phyloP scores from a whole-genome alignment of 1,139 yeast genomes.

The Hemisphaericaspora xylanilytica region DNA sequence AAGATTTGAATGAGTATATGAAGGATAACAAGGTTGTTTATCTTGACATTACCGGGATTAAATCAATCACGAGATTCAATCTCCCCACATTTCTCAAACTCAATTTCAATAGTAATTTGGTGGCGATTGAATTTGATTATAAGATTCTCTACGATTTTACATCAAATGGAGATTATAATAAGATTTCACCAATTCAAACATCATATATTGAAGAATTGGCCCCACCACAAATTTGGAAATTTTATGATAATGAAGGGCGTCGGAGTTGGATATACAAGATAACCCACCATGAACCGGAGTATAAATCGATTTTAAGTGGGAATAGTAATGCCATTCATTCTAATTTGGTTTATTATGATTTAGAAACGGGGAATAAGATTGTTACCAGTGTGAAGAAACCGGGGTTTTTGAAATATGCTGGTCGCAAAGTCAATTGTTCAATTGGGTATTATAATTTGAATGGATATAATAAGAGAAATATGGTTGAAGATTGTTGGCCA shows the following conservation, averaged over 20 bases:
- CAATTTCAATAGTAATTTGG: slow-evolving; percentile 26
- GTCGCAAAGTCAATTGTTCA: slow-evolving; percentile 59
- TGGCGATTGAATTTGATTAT: slow-evolving; percentile 43
- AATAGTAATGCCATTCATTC: slow-evolving; percentile 13
- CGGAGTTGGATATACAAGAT: slow-evolving; percentile 78
- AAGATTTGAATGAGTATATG: slow-evolving; percentile 50
- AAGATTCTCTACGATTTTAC: slow-evolving; percentile 41
- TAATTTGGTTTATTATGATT: slow-evolving; percentile 54
- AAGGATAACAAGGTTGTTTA: slow-evolving; percentile 26
- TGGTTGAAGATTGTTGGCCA: slow-evolving; percentile 58
- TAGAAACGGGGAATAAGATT: slow-evolving; percentile 64
- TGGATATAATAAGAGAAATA: slow-evolving; percentile 31
- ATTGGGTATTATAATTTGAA: slow-evolving; percentile 49
- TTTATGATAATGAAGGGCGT: slow-evolving; percentile 63
- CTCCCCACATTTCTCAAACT: slow-evolving; percentile 25
- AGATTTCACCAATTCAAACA: slow-evolving; percentile 29
- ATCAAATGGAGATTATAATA: slow-evolving; percentile 33
- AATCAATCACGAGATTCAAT: slow-evolving; percentile 22
- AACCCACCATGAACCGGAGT: slow-evolving; percentile 33
- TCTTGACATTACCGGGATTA: slow-evolving; percentile 43
- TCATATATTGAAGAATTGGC: slow-evolving; percentile 24
- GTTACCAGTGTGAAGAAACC: slow-evolving; percentile 57
- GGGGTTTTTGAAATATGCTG: slow-evolving; percentile 58
- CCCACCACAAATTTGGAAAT: slow-evolving; percentile 48
- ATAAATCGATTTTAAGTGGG: slow-evolving; percentile 28